Evolutionary conservation across 306 rosid species (phyloP).

Genomic region (Cyclanthera cordifolia): DNA sequence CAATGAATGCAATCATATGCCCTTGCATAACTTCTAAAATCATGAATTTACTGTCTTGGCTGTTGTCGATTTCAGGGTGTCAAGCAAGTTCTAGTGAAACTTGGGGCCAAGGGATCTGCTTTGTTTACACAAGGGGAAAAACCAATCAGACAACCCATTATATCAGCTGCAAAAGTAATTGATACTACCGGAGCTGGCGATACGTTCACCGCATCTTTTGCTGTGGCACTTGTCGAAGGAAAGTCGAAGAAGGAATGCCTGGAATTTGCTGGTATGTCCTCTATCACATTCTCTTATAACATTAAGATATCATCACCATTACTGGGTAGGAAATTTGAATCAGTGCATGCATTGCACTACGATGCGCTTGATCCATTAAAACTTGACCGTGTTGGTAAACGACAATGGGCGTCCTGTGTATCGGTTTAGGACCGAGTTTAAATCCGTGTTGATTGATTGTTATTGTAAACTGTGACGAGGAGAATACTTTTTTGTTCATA

Average conservation of each 20-base stretch:
- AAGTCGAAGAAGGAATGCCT: slow-evolving; percentile 61
- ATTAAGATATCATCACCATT: neutral
- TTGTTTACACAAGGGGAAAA: slow-evolving; percentile 71
- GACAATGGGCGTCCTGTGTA: neutral
- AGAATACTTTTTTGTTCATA: neutral
- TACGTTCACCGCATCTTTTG: slow-evolving; percentile 85
- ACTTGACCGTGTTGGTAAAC: neutral
- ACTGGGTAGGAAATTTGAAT: neutral
- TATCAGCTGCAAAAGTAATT: slow-evolving; percentile 43
- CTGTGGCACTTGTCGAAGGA: slow-evolving; percentile 79
- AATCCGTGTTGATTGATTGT: neutral
- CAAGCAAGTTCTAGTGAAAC: slow-evolving; percentile 80
- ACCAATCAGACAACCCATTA: slow-evolving; percentile 57
- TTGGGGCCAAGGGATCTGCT: slow-evolving; percentile 76
- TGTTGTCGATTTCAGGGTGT: slow-evolving; percentile 43
- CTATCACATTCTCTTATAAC: neutral
- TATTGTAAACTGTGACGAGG: too few species aligned
- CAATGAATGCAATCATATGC: too few species aligned
- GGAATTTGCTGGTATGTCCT: slow-evolving; percentile 48
- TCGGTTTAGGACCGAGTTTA: slow-evolving; percentile 8
- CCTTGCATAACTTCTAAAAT: too few species aligned
- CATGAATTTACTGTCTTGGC: neutral
- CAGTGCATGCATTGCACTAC: neutral
- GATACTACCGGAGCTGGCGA: slow-evolving; percentile 96
- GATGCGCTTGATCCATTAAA: neutral